Percentiles rank a stretch among this genome's conserved stretches.
Conservation (phyloP, 73 alveolate genomes). For the Paramecium sonneborni region DNA sequence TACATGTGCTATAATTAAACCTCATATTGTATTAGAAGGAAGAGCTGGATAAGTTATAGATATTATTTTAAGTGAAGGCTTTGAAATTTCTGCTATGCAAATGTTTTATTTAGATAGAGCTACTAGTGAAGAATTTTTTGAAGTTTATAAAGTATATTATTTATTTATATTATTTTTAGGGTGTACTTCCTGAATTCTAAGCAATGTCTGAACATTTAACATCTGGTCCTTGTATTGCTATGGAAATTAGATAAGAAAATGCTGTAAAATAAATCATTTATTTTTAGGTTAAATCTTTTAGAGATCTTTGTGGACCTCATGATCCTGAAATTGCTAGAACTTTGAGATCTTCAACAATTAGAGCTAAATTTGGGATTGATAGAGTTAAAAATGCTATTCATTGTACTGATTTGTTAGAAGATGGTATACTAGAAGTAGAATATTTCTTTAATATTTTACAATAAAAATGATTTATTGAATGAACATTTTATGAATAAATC, state of each 20-base stretch:
- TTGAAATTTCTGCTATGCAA: slow-evolving; percentile 94
- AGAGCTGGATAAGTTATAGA: slow-evolving; percentile 94
- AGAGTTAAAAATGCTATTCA: slow-evolving; percentile 96
- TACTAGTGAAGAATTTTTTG: slow-evolving; percentile 95
- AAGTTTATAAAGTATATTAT: slow-evolving; percentile 84
- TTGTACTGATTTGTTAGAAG: slow-evolving; percentile 97
- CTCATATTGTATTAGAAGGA: slow-evolving; percentile 88
- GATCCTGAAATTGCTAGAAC: slow-evolving; percentile 98
- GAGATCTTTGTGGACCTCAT: slow-evolving; percentile 96
- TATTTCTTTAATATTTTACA: slow-evolving; percentile 86
- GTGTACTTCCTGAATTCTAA: slow-evolving; percentile 95
- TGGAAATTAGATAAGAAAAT: slow-evolving; percentile 96
- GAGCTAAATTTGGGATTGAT: slow-evolving; percentile 97
- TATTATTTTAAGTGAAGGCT: slow-evolving; percentile 93
- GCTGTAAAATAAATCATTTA: slow-evolving; percentile 69
- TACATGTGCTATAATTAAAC: slow-evolving; percentile 92
- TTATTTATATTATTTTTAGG: background rate
- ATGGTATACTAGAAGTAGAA: slow-evolving; percentile 95
- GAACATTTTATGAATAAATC: background rate
- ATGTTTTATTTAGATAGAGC: slow-evolving; percentile 89
- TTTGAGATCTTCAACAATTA: slow-evolving; percentile 92
- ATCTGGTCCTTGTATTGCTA: slow-evolving; percentile 92
- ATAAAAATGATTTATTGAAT: slow-evolving; percentile 41
- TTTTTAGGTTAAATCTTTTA: slow-evolving; percentile 71
- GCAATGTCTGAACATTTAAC: slow-evolving; percentile 92